Percentiles rank a stretch among this genome's conserved stretches.
These are phyloP conservation scores for Phytophthora litchii DNA, from an alignment of 352 stramenopile genomes.

Conservation along the genomic window DNA sequence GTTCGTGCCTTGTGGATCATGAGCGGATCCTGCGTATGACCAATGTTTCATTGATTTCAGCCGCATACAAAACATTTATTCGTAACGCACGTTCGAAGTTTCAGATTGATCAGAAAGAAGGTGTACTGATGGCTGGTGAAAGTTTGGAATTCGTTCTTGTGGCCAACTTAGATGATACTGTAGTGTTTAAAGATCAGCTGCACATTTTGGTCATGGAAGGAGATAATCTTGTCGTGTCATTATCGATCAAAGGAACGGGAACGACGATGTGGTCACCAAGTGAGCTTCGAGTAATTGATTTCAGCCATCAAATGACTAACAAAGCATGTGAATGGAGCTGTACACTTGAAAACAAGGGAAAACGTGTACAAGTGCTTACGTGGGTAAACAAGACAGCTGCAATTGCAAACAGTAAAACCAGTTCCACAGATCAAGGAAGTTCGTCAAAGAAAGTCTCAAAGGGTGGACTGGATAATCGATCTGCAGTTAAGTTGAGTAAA, in stretches of 20 bases:
- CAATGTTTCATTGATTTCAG: constrained; percentile 92
- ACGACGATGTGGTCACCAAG: constrained; percentile 94
- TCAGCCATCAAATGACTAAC: constrained; percentile 92
- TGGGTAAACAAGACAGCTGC: constrained; percentile 87
- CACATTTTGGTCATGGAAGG: constrained; percentile 93
- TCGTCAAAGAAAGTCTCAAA: constrained; percentile 29
- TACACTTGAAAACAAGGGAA: constrained; percentile 95
- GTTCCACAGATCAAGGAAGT: constrained; percentile 10
- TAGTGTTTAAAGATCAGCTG: constrained; percentile 92
- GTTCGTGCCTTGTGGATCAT: constrained; percentile 89
- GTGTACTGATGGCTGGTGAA: constrained; percentile 82
- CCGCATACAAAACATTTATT: constrained; percentile 93
- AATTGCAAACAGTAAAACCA: constrained; percentile 30
- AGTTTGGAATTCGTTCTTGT: constrained; percentile 75
- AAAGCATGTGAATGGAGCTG: constrained; percentile 91
- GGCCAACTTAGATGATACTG: constrained; percentile 94
- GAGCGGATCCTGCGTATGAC: constrained; percentile 74
- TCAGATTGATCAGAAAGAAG: constrained; percentile 89
- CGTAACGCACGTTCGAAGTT: constrained; percentile 93
- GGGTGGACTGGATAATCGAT: constrained; percentile 8
- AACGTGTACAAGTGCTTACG: constrained; percentile 89
- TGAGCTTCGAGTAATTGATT: constrained; percentile 92
- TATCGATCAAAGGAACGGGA: constrained; percentile 91
- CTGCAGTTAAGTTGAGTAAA: constrained; percentile 21
- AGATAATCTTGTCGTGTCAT: constrained; percentile 88